These are phyloP conservation scores for Mycena indigotica DNA, from an alignment of 768 basidiomycete genomes.

Conservation along the genomic window DNA sequence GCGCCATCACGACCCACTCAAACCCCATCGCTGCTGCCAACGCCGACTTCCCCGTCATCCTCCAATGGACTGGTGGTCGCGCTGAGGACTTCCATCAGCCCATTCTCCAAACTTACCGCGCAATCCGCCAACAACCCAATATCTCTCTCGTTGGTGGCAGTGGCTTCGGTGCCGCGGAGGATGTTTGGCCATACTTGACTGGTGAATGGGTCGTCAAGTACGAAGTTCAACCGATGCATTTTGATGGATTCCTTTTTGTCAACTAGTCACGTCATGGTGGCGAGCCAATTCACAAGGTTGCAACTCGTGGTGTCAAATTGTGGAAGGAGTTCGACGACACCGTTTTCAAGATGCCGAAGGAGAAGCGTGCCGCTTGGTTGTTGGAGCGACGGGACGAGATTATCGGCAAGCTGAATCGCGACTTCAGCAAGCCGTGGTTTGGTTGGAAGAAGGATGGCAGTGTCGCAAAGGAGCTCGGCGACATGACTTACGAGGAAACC, in stretches of 20 bases:
- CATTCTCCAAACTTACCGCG: no score
- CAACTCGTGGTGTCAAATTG: constrained; percentile 92
- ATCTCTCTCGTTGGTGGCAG: constrained; percentile 95
- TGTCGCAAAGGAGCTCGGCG: constrained; percentile 81
- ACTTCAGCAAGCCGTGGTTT: no score
- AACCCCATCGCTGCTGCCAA: constrained; percentile 80
- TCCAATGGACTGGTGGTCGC: no score
- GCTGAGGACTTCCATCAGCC: no score
- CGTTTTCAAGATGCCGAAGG: constrained; percentile 93
- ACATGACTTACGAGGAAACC: no score
- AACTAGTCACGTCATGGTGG: constrained; percentile 97
- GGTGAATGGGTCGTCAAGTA: constrained; percentile 93
- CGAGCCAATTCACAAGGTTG: constrained; percentile 99
- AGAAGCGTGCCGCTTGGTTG: no score
- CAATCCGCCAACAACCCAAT: no score
- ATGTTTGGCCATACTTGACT: constrained; percentile 94
- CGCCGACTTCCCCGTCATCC: no score
- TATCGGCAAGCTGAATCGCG: no score
- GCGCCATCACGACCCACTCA: no score
- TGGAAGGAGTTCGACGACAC: constrained; percentile 99
- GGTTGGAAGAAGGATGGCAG: constrained; percentile 83
- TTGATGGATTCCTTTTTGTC: constrained; percentile 96
- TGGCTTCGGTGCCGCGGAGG: constrained; percentile 93
- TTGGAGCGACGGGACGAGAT: no score
- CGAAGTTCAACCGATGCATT: constrained; percentile 92